phyloP scores from a whole-genome alignment of 768 basidiomycete species.

The Obba rivulosa region DNA sequence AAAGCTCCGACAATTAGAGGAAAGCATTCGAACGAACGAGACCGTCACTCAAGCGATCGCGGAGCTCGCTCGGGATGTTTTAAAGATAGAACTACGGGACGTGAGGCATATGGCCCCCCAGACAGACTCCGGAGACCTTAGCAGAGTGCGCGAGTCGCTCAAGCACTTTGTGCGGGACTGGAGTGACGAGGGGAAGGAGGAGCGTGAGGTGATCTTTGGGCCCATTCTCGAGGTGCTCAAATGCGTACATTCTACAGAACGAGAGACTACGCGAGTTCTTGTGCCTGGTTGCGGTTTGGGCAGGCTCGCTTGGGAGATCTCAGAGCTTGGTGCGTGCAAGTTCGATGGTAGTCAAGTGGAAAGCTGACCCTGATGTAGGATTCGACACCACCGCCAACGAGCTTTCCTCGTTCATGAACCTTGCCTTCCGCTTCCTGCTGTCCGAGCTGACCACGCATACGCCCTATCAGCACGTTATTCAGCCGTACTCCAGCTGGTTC shows the following conservation, averaged over 20 bases:
- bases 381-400: conserved; percentile 59
- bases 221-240: conserved; percentile 50
- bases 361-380: conserved; percentile 17
- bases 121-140: conserved; percentile 31
- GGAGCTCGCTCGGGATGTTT: conserved; percentile 28
- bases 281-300: conserved; percentile 64
- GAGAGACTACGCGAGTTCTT: conserved; percentile 39
- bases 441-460: conserved; percentile 38
- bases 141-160: conserved; percentile 50
- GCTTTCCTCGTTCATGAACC: conserved; percentile 60
- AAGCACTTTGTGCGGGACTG: conserved; percentile 72
- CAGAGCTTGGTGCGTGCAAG: conserved; percentile 42
- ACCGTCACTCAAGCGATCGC: conserved; percentile 39
- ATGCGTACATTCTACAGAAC: conserved; percentile 17
- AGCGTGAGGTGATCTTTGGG: conserved; percentile 50
- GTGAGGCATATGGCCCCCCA: neutral
- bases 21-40: conserved; percentile 22
- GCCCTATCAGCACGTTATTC: conserved; percentile 43
- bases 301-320: conserved; percentile 65
- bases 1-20: conserved; percentile 43
- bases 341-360: neutral
- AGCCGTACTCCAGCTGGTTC: conserved; percentile 65
- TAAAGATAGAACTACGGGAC: conserved; percentile 13
- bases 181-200: conserved; percentile 50
- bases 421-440: conserved; percentile 54